phyloP scores from a whole-genome alignment of 345 rosid species.

The Brassica rapa region DNA sequence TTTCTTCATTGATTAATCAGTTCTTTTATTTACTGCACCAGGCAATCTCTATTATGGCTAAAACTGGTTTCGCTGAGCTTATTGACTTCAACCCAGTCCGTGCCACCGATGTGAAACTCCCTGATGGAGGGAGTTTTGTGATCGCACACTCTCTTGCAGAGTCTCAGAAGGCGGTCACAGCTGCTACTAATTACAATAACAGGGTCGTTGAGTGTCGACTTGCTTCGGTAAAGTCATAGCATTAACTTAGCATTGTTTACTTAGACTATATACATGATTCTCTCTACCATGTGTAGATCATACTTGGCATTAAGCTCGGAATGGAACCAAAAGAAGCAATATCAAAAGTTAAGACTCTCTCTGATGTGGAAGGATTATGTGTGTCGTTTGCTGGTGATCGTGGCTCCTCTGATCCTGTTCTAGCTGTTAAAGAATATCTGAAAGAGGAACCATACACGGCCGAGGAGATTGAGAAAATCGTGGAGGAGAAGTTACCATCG shows the following conservation, averaged over 20 bases:
- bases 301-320: slow-evolving; percentile 84
- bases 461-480: slow-evolving; percentile 74
- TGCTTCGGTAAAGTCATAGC: slow-evolving; percentile 69
- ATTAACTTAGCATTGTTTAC: neutral
- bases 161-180: slow-evolving; percentile 96
- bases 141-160: slow-evolving; percentile 95
- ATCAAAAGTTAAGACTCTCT: slow-evolving; percentile 79
- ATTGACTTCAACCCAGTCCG: slow-evolving; percentile 97
- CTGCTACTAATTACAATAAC: slow-evolving; percentile 92
- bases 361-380: slow-evolving; percentile 89
- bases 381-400: slow-evolving; percentile 56
- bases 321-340: slow-evolving; percentile 77
- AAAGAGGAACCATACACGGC: slow-evolving; percentile 77
- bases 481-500: slow-evolving; percentile 52
- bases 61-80: slow-evolving; percentile 95
- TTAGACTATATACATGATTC: slow-evolving; percentile 10
- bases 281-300: slow-evolving; percentile 53
- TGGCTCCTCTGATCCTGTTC: slow-evolving; percentile 76
- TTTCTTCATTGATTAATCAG: neutral
- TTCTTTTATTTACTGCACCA: slow-evolving; percentile 34
- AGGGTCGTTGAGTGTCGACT: slow-evolving; percentile 96
- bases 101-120: slow-evolving; percentile 96
- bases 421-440: slow-evolving; percentile 84
- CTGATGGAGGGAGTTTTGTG: slow-evolving; percentile 90
- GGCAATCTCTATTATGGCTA: slow-evolving; percentile 99